Evolutionary conservation across 2,329 filamentous ascomycete genomes (phyloP).

Genomic region (Fusarium coicis): DNA sequence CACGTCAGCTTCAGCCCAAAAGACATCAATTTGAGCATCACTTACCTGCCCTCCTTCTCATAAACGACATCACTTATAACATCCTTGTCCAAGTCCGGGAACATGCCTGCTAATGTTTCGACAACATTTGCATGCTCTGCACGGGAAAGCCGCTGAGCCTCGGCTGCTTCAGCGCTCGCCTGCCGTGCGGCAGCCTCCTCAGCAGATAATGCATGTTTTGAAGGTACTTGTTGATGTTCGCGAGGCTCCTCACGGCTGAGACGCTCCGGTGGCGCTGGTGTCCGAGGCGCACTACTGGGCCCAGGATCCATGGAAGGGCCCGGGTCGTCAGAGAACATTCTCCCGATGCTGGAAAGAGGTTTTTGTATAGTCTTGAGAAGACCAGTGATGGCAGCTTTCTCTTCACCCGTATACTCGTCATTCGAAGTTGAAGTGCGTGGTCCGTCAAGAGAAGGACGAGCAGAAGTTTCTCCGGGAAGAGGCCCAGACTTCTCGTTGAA

Average conservation of each 20-base stretch:
- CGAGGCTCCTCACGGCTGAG: slow-evolving; percentile 46
- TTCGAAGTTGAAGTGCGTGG: slow-evolving; percentile 67
- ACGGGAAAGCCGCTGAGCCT: slow-evolving; percentile 83
- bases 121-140: slow-evolving; percentile 92
- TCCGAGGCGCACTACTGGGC: slow-evolving; percentile 50
- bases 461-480: slow-evolving; percentile 45
- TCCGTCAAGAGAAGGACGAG: slow-evolving; percentile 57
- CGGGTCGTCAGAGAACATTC: slow-evolving; percentile 85
- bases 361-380: slow-evolving; percentile 90
- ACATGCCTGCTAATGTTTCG: slow-evolving; percentile 95
- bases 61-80: slow-evolving; percentile 97
- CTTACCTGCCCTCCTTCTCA: slow-evolving; percentile 92
- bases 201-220: slow-evolving; percentile 67
- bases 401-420: slow-evolving; percentile 68
- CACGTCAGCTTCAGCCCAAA: slow-evolving; percentile 5
- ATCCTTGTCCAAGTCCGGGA: slow-evolving; percentile 92
- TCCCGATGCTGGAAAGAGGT: slow-evolving; percentile 89
- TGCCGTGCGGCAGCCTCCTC: slow-evolving; percentile 91
- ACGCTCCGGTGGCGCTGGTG: slow-evolving; percentile 51
- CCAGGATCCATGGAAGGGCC: slow-evolving; percentile 51
- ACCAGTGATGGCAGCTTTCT: slow-evolving; percentile 84
- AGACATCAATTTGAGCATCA: slow-evolving; percentile 33
- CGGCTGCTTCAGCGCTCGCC: slow-evolving; percentile 88
- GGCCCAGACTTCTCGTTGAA: slow-evolving; percentile 58
- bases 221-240: slow-evolving; percentile 49